Percentiles rank a stretch among this genome's conserved stretches.
Conservation (phyloP, 75 land plant species). For the Ceratopteris richardii region DNA sequence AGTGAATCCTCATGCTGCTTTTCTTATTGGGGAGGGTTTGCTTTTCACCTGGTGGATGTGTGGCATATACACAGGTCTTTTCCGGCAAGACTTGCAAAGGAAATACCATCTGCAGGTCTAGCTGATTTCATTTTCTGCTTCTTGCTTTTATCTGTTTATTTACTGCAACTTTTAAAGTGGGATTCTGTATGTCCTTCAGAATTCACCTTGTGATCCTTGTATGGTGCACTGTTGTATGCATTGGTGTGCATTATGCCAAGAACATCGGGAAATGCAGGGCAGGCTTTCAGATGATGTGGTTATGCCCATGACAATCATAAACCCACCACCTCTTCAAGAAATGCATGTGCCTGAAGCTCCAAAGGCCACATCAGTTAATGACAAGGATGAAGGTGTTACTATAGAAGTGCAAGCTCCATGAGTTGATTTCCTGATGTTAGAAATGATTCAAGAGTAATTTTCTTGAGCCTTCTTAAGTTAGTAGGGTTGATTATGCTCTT, state of each 20-base stretch:
- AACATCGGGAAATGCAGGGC: conserved; percentile 85
- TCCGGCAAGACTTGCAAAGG: conserved; percentile 62
- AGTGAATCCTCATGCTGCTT: conserved; percentile 51
- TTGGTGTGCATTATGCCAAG: conserved; percentile 95
- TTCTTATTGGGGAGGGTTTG: conserved; percentile 67
- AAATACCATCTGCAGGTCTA: conserved; percentile 84
- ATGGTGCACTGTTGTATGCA: conserved; percentile 90
- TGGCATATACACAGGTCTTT: conserved; percentile 79
- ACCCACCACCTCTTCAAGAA: conserved; percentile 66
- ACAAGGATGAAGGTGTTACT: conserved; percentile 7
- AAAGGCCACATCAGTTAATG: no score
- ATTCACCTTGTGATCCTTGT: conserved; percentile 92
- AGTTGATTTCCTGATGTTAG: background rate
- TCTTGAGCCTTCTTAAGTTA: background rate
- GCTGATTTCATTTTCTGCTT: background rate
- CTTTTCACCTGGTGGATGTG: conserved; percentile 95
- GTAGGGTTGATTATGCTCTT: no score
- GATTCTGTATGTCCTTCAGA: conserved; percentile 26
- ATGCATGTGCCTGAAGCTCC: conserved; percentile 31
- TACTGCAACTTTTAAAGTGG: no score
- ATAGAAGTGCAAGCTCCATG: background rate
- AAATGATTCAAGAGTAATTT: background rate
- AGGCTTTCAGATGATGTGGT: conserved; percentile 54
- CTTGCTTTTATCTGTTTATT: background rate
- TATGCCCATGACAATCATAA: conserved; percentile 47